Evolutionary conservation across 768 basidiomycete species (phyloP).

Genomic region (Terana coerulea): DNA sequence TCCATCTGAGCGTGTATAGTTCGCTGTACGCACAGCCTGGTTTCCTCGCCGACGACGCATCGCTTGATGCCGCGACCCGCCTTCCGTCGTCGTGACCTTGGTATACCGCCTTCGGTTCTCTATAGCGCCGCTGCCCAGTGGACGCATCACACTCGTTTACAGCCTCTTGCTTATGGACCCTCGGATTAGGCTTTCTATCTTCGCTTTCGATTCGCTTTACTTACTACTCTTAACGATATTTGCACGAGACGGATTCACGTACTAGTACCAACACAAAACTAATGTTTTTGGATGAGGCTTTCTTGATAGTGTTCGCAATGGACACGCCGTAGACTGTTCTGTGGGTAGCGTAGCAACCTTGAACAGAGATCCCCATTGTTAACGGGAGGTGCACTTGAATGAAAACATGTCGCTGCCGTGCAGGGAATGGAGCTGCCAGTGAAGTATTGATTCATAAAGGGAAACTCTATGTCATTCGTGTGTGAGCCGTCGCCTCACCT

Average conservation of each 20-base stretch:
- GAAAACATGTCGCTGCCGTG: no score
- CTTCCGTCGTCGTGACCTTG: neutral
- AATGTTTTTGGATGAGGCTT: no score
- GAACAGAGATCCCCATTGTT: no score
- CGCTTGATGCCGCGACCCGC: neutral
- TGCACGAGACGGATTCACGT: conserved; percentile 5
- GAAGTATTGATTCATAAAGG: no score
- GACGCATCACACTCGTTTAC: neutral
- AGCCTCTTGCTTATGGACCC: neutral
- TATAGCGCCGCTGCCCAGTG: neutral
- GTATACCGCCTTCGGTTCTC: neutral
- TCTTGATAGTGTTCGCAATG: no score
- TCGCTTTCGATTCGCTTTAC: neutral
- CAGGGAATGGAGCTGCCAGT: no score
- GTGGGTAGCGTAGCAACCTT: no score
- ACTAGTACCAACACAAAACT: conserved; percentile 14
- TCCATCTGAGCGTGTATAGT: conserved; percentile 74
- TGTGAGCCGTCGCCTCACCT: no score
- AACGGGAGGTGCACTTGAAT: no score
- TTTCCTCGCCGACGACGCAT: conserved; percentile 32
- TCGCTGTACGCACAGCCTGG: conserved; percentile 72
- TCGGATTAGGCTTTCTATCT: neutral
- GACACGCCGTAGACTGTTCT: no score
- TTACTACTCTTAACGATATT: conserved; percentile 10
- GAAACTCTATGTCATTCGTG: no score